These are phyloP conservation scores for Termitomyces sp. DNA, from an alignment of 768 basidiomycete genomes.

Conservation along the genomic window DNA sequence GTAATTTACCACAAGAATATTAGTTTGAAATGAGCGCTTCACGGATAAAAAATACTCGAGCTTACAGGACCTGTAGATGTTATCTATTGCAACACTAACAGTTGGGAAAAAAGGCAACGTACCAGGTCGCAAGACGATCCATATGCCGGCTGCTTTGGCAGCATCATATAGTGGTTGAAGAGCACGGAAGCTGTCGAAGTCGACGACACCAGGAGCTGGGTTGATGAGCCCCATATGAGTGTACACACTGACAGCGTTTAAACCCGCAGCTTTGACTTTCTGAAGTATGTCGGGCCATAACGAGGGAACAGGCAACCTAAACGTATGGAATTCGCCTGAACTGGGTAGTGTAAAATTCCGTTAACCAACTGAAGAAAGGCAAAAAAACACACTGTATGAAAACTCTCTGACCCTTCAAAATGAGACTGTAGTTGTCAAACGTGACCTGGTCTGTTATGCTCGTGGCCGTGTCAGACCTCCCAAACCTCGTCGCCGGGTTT, in stretches of 20 bases:
- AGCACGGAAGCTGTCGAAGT: slow-evolving; percentile 67
- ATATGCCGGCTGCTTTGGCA: slow-evolving; percentile 67
- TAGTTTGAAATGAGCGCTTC: background rate
- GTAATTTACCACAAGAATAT: background rate
- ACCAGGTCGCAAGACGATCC: slow-evolving; percentile 78
- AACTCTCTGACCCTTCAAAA: slow-evolving; percentile 61
- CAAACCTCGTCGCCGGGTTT: background rate
- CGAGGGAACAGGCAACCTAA: slow-evolving; percentile 72
- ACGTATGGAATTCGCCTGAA: slow-evolving; percentile 83
- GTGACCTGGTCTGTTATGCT: slow-evolving; percentile 31
- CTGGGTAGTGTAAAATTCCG: slow-evolving; percentile 25
- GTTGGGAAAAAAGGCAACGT: slow-evolving; percentile 9
- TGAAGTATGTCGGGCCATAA: slow-evolving; percentile 82
- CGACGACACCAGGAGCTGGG: slow-evolving; percentile 66
- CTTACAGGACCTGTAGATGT: slow-evolving; percentile 31
- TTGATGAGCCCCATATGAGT: slow-evolving; percentile 77
- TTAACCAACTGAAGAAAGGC: background rate
- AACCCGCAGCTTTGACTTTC: slow-evolving; percentile 73
- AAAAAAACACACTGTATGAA: slow-evolving; percentile 58
- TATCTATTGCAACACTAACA: background rate
- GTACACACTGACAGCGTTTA: slow-evolving; percentile 76
- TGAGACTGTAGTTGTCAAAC: slow-evolving; percentile 68
- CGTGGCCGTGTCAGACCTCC: slow-evolving; percentile 1
- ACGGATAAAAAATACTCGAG: background rate
- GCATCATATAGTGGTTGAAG: slow-evolving; percentile 70